These are phyloP conservation scores for Glebionis coronaria DNA, from an alignment of 129 eudicot genomes.

Conservation along the genomic window DNA sequence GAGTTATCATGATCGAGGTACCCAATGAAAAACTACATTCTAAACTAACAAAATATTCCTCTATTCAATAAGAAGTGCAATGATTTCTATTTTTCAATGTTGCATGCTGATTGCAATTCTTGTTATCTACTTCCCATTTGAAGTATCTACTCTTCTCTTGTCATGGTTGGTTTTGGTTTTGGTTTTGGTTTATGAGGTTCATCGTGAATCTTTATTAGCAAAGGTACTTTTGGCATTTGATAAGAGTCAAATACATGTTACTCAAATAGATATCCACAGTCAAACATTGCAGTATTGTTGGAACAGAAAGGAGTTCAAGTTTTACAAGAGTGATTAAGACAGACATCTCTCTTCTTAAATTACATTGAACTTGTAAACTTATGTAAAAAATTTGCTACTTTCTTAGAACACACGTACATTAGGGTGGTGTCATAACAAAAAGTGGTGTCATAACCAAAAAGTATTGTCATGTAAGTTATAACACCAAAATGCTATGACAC, in stretches of 20 bases:
- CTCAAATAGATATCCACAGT: too few species aligned
- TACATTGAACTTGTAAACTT: neutral
- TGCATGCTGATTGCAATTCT: neutral
- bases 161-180: slow-evolving; percentile 16
- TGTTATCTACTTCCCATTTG: neutral
- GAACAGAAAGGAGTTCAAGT: neutral
- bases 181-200: slow-evolving; percentile 1
- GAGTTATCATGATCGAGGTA: too few species aligned
- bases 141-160: slow-evolving; percentile 1
- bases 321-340: slow-evolving; percentile 2
- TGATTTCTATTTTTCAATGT: slow-evolving; percentile 2
- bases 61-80: neutral
- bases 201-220: neutral
- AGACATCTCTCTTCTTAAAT: neutral
- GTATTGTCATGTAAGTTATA: too few species aligned
- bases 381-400: too few species aligned
- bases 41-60: neutral
- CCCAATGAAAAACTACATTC: too few species aligned
- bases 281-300: neutral
- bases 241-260: neutral
- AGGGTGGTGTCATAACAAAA: too few species aligned
- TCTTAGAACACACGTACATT: too few species aligned
- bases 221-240: neutral
- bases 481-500: too few species aligned
- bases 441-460: too few species aligned